These are phyloP conservation scores for Pleurotus salmoneostramineus DNA, from an alignment of 768 basidiomycete genomes.

Conservation along the genomic window DNA sequence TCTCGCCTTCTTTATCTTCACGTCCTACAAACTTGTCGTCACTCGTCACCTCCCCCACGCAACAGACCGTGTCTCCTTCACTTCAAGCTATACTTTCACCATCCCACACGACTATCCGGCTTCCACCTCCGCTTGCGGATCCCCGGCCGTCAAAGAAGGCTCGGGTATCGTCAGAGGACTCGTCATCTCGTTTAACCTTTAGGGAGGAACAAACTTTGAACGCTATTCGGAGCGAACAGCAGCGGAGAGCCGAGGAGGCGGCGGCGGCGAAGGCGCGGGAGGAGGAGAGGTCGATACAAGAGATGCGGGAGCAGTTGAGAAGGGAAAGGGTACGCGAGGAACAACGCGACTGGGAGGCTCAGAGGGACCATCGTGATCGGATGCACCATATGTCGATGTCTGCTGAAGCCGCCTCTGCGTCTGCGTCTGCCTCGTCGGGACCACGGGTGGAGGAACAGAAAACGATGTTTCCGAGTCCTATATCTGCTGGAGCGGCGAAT, in stretches of 20 bases:
- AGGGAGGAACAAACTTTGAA: constrained; percentile 1
- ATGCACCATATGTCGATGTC: neutral
- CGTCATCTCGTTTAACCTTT: neutral
- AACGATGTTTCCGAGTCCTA: neutral
- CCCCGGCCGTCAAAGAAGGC: constrained; percentile 5
- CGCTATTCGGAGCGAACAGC: neutral
- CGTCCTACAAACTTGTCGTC: neutral
- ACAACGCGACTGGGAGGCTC: constrained; percentile 2
- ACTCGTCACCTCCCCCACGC: neutral
- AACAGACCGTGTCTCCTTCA: constrained; percentile 1
- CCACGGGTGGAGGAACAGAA: neutral
- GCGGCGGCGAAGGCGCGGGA: neutral
- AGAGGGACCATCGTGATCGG: neutral
- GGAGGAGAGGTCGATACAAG: neutral
- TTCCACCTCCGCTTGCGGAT: constrained; percentile 2
- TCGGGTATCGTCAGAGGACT: constrained; percentile 4
- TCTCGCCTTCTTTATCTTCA: neutral
- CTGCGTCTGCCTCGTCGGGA: neutral
- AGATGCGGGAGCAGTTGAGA: neutral
- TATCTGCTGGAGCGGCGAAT: constrained; percentile 1
- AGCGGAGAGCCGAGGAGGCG: neutral
- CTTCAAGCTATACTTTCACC: constrained; percentile 5
- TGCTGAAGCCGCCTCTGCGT: neutral
- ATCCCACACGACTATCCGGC: constrained; percentile 3
- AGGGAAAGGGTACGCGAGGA: neutral